Evolutionary conservation across 192 early-diverging fungal species (phyloP), one percentile per base, ranked within the genome.

Genomic region (Fimicolochytrium jonesii): DNA sequence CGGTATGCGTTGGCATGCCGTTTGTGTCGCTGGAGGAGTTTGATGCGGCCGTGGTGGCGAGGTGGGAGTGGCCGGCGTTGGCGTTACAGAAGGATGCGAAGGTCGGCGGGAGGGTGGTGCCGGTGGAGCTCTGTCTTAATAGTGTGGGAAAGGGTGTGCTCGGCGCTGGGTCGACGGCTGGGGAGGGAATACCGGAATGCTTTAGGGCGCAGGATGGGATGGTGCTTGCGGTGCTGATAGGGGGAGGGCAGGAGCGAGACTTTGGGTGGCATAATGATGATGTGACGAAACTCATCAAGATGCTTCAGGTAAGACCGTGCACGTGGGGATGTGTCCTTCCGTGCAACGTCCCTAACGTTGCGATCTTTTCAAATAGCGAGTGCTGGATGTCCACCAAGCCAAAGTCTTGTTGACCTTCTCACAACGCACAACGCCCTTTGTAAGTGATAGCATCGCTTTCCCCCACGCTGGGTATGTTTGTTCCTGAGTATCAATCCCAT

Each of bases 191-290:
- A 50, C 25, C 48, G 23, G 22, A 30, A 30, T n/a, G 30, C 29
- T 26, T 33, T 61, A 32, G 25, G 17, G 33, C 11, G 28, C 46
- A 61, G 46, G 35, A 32, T 13, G 13, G 23, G 44, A 28, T 28
- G 39, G 25, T 48, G 0, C 54, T 66, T 34, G 64, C 64, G 42
- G 64, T 57, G 1, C 32, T 57, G 30, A 29, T 66, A 32, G 39
- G 53, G 1, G 61, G 61, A 11, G 42, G 42, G 17, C 11, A 15
- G 1, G 26, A 35, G 0, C 26, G 54, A 28, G 52, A 56, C 17
- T 66, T 66, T 37, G 20, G 41, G 4, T 66, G 64, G 64, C 30
- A 30, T 10, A 54, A 39, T n/a, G 64, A 66, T 10, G 53, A 66
- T 17, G 42, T 48, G 32, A 18, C 33, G 32, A 41, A 35, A 11